Conservation (phyloP, 805 yeast genomes). For the Candida sakaeoensis region DNA sequence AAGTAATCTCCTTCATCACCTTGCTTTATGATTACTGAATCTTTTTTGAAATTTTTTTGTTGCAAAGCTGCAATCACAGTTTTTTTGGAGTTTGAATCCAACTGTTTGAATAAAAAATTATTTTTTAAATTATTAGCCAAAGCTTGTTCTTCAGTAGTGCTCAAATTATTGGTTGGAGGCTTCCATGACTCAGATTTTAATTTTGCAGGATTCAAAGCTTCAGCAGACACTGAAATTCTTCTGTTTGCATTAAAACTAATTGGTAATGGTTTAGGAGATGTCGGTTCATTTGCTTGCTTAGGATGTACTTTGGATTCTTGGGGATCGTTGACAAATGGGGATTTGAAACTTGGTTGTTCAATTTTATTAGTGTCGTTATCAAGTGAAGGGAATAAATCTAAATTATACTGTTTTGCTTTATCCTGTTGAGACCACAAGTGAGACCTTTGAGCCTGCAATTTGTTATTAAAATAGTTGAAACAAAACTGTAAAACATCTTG, state of each 20-base stretch:
- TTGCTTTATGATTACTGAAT: constrained; percentile 71
- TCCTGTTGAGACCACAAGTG: constrained; percentile 49
- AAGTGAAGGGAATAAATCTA: constrained; percentile 45
- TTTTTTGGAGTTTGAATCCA: constrained; percentile 72
- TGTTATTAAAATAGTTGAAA: constrained; percentile 63
- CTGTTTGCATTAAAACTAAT: constrained; percentile 70
- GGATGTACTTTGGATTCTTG: constrained; percentile 35
- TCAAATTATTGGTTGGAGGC: constrained; percentile 65
- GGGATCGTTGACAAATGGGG: constrained; percentile 67
- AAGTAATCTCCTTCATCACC: constrained; percentile 95
- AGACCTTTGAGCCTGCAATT: constrained; percentile 57
- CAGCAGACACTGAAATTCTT: constrained; percentile 89
- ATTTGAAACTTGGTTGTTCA: constrained; percentile 50
- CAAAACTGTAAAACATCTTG: constrained; percentile 70
- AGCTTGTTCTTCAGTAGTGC: constrained; percentile 60
- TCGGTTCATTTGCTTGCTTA: constrained; percentile 26
- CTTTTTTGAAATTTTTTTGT: constrained; percentile 59
- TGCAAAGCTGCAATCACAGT: constrained; percentile 82
- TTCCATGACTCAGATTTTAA: constrained; percentile 66
- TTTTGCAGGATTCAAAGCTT: constrained; percentile 72
- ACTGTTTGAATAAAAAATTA: constrained; percentile 79
- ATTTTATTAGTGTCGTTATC: no score
- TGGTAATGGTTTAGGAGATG: constrained; percentile 37
- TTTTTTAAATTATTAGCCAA: constrained; percentile 68
- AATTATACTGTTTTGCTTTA: constrained; percentile 48